Conservation (phyloP, 352 stramenopile species). For the Globisporangium rhizosaccharum region DNA sequence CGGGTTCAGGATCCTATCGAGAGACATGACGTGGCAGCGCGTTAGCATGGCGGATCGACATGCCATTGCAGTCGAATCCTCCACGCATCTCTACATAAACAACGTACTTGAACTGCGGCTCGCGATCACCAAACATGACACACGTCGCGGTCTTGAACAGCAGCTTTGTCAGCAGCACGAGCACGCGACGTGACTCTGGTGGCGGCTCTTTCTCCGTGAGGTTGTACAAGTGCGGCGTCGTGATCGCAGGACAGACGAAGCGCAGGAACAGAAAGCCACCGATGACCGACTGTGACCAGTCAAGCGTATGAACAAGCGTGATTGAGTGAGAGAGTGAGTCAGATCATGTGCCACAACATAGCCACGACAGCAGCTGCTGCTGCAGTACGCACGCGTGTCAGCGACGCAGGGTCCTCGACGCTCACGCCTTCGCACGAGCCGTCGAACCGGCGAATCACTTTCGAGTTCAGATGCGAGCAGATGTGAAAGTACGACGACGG, state of each 20-base stretch:
- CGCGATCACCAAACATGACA: conserved; percentile 80
- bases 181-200: conserved; percentile 65
- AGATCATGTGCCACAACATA: not conserved
- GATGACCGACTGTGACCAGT: conserved; percentile 56
- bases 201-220: conserved; percentile 67
- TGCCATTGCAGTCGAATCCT: not conserved
- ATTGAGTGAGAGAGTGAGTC: not conserved
- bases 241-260: conserved; percentile 86
- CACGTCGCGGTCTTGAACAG: conserved; percentile 86
- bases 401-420: conserved; percentile 45
- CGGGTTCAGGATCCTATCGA: conserved; percentile 68
- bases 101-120: conserved; percentile 73
- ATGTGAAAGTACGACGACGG: conserved; percentile 73
- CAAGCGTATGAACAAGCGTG: conserved; percentile 1
- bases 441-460: conserved; percentile 68
- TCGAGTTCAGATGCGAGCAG: conserved; percentile 66
- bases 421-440: conserved; percentile 47
- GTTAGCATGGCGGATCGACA: not conserved
- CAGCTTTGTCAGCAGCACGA: conserved; percentile 87
- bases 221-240: conserved; percentile 79
- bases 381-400: conserved; percentile 39
- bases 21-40: not conserved
- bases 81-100: not conserved
- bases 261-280: conserved; percentile 86
- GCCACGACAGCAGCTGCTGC: not conserved